phyloP scores from a whole-genome alignment of 2,329 filamentous ascomycete species.

The Rachicladosporium sp. region DNA sequence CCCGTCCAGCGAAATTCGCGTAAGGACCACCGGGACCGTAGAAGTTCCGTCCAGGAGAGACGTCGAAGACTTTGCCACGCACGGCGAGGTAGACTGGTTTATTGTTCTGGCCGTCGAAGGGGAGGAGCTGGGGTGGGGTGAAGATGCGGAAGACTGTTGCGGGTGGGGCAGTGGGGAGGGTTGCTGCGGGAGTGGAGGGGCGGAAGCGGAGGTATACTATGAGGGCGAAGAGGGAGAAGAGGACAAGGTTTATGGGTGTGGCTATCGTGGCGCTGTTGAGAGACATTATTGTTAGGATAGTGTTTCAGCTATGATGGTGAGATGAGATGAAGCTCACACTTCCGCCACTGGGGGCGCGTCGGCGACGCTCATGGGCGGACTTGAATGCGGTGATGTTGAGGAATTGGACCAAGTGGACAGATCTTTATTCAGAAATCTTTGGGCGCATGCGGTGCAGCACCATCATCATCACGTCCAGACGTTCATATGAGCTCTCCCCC shows the following conservation, averaged over 20 bases:
- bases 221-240: conserved; percentile 45
- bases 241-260: conserved; percentile 49
- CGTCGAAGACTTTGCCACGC: conserved; percentile 82
- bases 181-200: conserved; percentile 32
- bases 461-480: too few relatives aligned
- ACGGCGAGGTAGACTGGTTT: conserved; percentile 82
- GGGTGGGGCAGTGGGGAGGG: conserved; percentile 43
- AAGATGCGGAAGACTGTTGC: conserved; percentile 81
- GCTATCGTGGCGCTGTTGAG: conserved; percentile 39
- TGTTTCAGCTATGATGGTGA: neutral
- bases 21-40: conserved; percentile 95
- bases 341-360: conserved; percentile 25
- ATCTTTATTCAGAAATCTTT: too few relatives aligned
- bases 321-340: conserved; percentile 25
- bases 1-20: conserved; percentile 86
- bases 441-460: too few relatives aligned
- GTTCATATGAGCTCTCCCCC: too few relatives aligned
- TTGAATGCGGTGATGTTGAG: too few relatives aligned
- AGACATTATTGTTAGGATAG: neutral
- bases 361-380: conserved; percentile 5
- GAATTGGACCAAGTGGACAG: too few relatives aligned
- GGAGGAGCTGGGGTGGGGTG: conserved; percentile 68
- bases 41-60: conserved; percentile 75
- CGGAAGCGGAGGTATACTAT: conserved; percentile 48
- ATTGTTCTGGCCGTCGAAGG: conserved; percentile 65